Percentiles rank a stretch among this genome's conserved stretches.
Conservation (phyloP, 1,284 basidiomycete species). For the Pascua guehoae region DNA sequence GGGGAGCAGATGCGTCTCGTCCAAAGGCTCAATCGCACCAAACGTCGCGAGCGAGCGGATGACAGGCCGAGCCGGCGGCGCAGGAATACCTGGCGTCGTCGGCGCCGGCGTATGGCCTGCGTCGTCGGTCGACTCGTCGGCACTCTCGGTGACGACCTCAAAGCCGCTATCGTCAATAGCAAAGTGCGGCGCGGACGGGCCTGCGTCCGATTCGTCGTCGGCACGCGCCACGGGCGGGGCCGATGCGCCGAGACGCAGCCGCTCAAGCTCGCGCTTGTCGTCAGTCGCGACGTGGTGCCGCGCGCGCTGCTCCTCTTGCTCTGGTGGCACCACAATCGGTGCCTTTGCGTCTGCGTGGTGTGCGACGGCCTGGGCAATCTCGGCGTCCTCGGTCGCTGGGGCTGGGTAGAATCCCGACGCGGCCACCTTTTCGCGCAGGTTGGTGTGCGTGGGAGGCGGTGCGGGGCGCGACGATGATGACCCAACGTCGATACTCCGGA, state of each 20-base stretch:
- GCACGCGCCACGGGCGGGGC: conserved; percentile 32
- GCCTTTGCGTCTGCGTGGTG: conserved; percentile 40
- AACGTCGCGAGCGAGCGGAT: conserved; percentile 17
- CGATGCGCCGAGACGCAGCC: conserved; percentile 38
- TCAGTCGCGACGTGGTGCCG: conserved; percentile 46
- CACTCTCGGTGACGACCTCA: conserved; percentile 23
- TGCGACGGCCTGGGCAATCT: conserved; percentile 40
- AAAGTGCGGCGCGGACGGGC: conserved; percentile 35
- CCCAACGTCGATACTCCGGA: conserved; percentile 21
- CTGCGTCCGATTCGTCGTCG: conserved; percentile 6
- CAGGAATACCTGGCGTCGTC: conserved; percentile 13
- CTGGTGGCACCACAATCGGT: conserved; percentile 10
- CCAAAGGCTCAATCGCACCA: neutral
- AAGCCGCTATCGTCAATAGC: conserved; percentile 47
- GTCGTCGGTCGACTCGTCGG: neutral
- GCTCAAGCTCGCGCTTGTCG: conserved; percentile 46
- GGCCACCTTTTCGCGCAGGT: conserved; percentile 35
- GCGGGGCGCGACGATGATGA: conserved; percentile 7
- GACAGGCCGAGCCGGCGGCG: conserved; percentile 13
- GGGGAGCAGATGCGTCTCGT: conserved; percentile 22
- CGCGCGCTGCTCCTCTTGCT: conserved; percentile 12
- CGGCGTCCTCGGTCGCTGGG: conserved; percentile 44
- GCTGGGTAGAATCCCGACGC: conserved; percentile 47
- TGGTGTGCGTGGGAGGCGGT: conserved; percentile 1
- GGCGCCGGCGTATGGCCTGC: neutral